Conservation (phyloP, 805 yeast species). For the Metschnikowia colocasiae region DNA sequence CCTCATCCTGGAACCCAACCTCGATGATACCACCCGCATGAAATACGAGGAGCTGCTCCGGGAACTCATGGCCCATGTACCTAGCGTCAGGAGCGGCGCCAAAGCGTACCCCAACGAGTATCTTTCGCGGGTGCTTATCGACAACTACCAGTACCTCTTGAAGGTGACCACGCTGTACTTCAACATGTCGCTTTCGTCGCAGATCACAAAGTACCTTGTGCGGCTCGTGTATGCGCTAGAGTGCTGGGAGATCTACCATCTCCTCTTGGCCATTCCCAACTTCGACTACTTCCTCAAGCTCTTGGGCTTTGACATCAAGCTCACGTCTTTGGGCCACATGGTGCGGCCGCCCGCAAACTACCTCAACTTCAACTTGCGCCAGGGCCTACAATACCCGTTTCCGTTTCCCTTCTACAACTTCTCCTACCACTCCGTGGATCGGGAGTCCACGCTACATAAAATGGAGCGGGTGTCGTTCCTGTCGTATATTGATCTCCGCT, state of each 20-base stretch:
- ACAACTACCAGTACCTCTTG: conserved; percentile 31
- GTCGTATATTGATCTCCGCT: conserved; percentile 37
- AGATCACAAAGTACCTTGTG: conserved; percentile 38
- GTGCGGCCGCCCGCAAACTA: conserved; percentile 40
- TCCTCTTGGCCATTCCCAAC: conserved; percentile 30
- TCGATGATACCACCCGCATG: conserved; percentile 29
- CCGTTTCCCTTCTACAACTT: conserved; percentile 45
- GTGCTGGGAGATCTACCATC: conserved; percentile 45
- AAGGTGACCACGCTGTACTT: conserved; percentile 33
- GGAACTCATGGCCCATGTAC: conserved; percentile 26
- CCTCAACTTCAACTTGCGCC: conserved; percentile 32
- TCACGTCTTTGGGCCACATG: conserved; percentile 36
- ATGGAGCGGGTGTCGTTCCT: conserved; percentile 25
- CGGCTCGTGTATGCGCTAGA: conserved; percentile 36
- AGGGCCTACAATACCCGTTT: conserved; percentile 42
- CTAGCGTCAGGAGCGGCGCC: conserved; percentile 13
- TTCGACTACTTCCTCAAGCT: conserved; percentile 33
- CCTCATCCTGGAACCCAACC: conserved; percentile 25
- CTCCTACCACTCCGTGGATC: conserved; percentile 38
- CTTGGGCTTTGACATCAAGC: conserved; percentile 32
- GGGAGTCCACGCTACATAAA: conserved; percentile 23
- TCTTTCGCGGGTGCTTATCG: conserved; percentile 36
- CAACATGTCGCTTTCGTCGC: conserved; percentile 37
- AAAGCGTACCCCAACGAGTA: conserved; percentile 33
- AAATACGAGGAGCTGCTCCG: conserved; percentile 27